Evolutionary conservation across 352 stramenopile species (phyloP).

Genomic region (Blastocystis sp.): DNA sequence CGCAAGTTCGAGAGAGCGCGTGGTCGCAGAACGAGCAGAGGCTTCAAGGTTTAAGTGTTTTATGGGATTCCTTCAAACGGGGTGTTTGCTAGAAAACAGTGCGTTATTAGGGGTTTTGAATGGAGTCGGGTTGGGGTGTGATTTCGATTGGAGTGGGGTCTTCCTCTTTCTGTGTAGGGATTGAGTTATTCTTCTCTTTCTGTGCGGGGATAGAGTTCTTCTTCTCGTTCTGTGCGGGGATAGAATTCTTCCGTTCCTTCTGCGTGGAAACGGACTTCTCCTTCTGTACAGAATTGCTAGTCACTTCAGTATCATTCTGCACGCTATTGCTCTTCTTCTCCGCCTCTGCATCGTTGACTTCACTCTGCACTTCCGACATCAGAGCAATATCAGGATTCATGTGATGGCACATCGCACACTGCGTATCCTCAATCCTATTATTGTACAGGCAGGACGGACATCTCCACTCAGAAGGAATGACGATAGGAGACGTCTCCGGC

Average conservation of each 20-base stretch:
- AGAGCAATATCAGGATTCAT: too few species aligned
- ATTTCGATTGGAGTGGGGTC: too few species aligned
- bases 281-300: too few species aligned
- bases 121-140: too few species aligned
- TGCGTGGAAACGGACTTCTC: too few species aligned
- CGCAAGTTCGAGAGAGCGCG: constrained; percentile 69
- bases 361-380: too few species aligned
- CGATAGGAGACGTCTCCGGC: neutral
- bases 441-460: neutral
- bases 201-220: too few species aligned
- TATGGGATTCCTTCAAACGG: neutral
- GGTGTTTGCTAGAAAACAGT: neutral
- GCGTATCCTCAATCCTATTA: neutral
- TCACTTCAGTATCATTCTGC: too few species aligned
- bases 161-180: too few species aligned
- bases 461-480: neutral
- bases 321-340: too few species aligned
- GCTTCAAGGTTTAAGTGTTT: neutral
- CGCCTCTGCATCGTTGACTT: too few species aligned
- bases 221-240: neutral
- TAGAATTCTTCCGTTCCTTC: neutral
- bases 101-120: too few species aligned
- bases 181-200: neutral
- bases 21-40: constrained; percentile 26
- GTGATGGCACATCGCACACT: neutral